phyloP scores from a whole-genome alignment of 805 yeast species.

The Candida ponderosae region DNA sequence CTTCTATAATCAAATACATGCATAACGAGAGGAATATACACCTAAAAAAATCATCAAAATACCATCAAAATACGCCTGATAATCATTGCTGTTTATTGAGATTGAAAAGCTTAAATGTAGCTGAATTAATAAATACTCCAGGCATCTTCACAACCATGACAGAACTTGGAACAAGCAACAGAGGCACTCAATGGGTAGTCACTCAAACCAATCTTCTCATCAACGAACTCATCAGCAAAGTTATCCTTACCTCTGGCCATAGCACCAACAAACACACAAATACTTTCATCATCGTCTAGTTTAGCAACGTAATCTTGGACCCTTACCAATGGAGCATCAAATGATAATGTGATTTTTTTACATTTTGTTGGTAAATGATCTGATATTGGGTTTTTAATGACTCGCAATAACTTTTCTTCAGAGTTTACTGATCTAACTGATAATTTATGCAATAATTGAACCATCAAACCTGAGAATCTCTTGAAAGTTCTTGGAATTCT shows the following conservation, averaged over 20 bases:
- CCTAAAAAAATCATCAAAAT: too few species aligned
- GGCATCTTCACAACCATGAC: conserved; percentile 98
- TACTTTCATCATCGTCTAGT: conserved; percentile 81
- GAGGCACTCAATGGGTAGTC: conserved; percentile 95
- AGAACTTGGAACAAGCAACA: conserved; percentile 95
- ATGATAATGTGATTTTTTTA: conserved; percentile 84
- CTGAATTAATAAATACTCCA: conserved; percentile 58
- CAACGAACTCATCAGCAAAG: conserved; percentile 95
- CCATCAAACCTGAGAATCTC: conserved; percentile 97
- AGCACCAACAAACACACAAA: conserved; percentile 98
- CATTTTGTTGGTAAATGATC: conserved; percentile 96
- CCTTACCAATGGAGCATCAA: conserved; percentile 81
- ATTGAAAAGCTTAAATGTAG: too few species aligned
- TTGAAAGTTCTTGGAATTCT: conserved; percentile 98
- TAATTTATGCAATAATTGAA: conserved; percentile 85
- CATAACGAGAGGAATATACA: too few species aligned
- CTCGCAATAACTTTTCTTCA: conserved; percentile 88
- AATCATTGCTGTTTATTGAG: too few species aligned
- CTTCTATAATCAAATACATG: too few species aligned
- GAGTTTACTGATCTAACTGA: conserved; percentile 92
- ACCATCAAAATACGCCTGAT: too few species aligned
- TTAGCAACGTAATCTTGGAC: conserved; percentile 83
- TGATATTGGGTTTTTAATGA: conserved; percentile 93
- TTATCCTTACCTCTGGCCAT: conserved; percentile 98
- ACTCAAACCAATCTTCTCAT: conserved; percentile 92